These are phyloP conservation scores for Hyparrhenia diplandra DNA, from an alignment of 176 grass and related monocot genomes.

Conservation along the genomic window DNA sequence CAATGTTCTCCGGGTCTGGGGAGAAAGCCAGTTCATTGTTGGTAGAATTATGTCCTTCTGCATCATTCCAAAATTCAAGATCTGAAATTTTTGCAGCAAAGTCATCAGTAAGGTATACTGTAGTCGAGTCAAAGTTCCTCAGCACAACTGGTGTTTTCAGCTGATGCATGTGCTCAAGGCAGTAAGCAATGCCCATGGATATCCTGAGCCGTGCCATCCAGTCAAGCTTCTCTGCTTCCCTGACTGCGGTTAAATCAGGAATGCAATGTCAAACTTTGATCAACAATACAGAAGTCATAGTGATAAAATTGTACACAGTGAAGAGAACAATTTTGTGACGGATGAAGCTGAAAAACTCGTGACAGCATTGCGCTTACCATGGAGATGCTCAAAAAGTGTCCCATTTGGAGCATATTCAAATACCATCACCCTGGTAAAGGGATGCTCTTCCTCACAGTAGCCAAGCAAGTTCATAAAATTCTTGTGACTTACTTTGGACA, in stretches of 20 bases:
- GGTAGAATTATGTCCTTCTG: constrained; percentile 11
- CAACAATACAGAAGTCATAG: background rate
- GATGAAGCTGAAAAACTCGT: background rate
- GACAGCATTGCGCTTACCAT: constrained; percentile 39
- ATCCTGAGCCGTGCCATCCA: constrained; percentile 73
- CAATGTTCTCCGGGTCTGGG: constrained; percentile 27
- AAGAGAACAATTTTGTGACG: background rate
- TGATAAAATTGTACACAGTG: background rate
- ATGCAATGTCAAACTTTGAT: background rate
- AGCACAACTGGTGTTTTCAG: constrained; percentile 49
- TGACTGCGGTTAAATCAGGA: constrained; percentile 39
- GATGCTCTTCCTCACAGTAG: constrained; percentile 75
- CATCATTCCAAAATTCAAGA: constrained; percentile 37
- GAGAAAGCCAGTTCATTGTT: background rate
- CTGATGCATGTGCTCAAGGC: constrained; percentile 76
- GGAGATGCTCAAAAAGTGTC: constrained; percentile 91
- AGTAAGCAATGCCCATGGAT: constrained; percentile 87
- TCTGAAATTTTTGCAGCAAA: constrained; percentile 74
- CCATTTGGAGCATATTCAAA: constrained; percentile 96
- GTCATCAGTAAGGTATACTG: constrained; percentile 81
- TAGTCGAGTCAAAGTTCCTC: constrained; percentile 49
- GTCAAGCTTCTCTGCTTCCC: constrained; percentile 72
- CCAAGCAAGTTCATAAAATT: constrained; percentile 93
- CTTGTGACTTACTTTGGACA: constrained; percentile 80
- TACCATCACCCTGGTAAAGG: constrained; percentile 86